phyloP scores from a whole-genome alignment of 192 early-diverging fungal species.

The Mortierella antarctica region DNA sequence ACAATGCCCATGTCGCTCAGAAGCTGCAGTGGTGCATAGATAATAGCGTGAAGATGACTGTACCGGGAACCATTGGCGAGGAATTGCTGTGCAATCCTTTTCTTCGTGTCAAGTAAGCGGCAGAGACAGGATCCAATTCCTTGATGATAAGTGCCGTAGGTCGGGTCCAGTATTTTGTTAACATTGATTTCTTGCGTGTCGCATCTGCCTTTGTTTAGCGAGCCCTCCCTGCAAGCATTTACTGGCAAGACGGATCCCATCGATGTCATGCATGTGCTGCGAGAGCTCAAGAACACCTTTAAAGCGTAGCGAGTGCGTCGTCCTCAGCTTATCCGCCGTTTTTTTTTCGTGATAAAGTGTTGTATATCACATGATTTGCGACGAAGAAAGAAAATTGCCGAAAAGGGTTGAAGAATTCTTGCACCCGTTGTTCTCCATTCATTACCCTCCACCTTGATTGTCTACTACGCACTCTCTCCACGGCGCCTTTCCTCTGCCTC shows the following conservation, averaged over 20 bases:
- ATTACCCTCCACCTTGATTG: too few species aligned
- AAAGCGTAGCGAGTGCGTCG: not conserved
- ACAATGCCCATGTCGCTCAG: constrained; percentile 72
- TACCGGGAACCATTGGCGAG: constrained; percentile 92
- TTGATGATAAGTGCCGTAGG: not conserved
- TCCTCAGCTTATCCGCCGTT: not conserved
- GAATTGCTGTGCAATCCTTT: constrained; percentile 91
- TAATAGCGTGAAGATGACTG: constrained; percentile 63
- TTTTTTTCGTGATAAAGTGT: not conserved
- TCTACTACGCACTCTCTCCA: too few species aligned
- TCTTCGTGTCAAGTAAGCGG: constrained; percentile 76
- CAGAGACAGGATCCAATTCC: not conserved
- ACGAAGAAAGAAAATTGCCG: too few species aligned
- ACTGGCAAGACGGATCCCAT: constrained; percentile 72
- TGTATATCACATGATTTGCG: not conserved
- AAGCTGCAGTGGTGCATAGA: constrained; percentile 74
- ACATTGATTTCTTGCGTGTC: not conserved
- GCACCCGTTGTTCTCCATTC: not conserved
- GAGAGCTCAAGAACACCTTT: constrained; percentile 85
- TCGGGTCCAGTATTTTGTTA: not conserved
- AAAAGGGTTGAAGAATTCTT: too few species aligned
- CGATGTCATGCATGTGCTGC: constrained; percentile 78
- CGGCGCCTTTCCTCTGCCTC: too few species aligned
- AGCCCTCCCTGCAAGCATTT: constrained; percentile 64
- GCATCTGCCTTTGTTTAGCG: constrained; percentile 12